Base-by-base conservation (phyloP, 129 eudicot genomes). In the Pseudognaphalium luteoalbum region DNA sequence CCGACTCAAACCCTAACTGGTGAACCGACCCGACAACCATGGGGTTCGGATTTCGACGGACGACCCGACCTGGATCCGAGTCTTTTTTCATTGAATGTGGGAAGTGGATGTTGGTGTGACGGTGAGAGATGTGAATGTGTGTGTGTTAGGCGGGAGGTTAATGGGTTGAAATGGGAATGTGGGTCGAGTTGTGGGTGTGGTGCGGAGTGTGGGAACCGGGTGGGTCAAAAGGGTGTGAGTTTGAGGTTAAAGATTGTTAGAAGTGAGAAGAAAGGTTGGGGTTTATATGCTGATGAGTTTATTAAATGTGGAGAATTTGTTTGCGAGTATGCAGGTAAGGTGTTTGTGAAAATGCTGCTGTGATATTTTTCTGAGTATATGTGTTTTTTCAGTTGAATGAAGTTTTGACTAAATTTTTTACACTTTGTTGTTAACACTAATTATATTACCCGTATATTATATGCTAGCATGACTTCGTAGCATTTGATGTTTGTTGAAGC, bases 301-400 rank as follows among this genome's bases (percentile, higher is more conserved):
- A 85, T 95, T 56, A 28, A 35, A 6, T 7, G 51, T 4, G 97
- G 99, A 12, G 74, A 77, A 2, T 95, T 89, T 68, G 80, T 91
- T 9, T 91, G 99, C 67, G 99, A 95, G 78, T 95, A 95, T 87
- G 93, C 99, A 50, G 99, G 99, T 93, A 85, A 82, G 28, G 34
- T 59, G 74, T 70, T 72, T 25, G 77, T 30, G 17, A 34, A 78
- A 57, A n/a, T 50, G 63, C 14, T 4, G 64, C 51, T n/a, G 69
- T 73, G 58, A 60, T 21, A 37, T 19, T 19, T 19, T 21, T 21
- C 28, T 5, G 22, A 6, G 19, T 57, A 19, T 44, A 44, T 44
- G 6, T 57, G 11, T 19, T 19, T 17, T 57, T 17, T 57, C 25
- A 21, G 11, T 57, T 19, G 62, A 9, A 30, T 20, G 0, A 35